Conservation (phyloP, 306 rosid genomes). For the Prunus mira region DNA sequence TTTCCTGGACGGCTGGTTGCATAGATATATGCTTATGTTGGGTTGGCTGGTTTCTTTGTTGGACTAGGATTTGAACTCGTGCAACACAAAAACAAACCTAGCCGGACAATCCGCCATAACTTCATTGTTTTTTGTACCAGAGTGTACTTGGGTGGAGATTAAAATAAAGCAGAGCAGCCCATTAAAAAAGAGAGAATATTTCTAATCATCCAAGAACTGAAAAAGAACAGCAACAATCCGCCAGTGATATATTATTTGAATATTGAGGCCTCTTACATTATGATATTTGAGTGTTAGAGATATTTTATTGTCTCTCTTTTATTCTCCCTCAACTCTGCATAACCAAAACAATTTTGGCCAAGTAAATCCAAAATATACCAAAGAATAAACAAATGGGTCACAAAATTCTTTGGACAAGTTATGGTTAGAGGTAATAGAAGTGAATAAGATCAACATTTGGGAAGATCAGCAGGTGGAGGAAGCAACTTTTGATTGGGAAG, state of each 20-base stretch:
- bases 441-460: constrained; percentile 30
- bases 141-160: not conserved
- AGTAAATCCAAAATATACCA: not conserved
- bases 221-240: not conserved
- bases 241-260: not conserved
- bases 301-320: not conserved
- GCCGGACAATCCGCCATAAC: not conserved
- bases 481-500: constrained; percentile 54
- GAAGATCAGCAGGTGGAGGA: constrained; percentile 66
- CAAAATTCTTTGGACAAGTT: not conserved
- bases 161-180: not conserved
- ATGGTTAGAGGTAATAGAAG: constrained; percentile 2
- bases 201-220: not conserved
- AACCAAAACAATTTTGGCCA: not conserved
- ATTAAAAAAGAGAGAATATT: not conserved
- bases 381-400: not conserved
- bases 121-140: not conserved
- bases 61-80: not conserved
- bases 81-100: not conserved
- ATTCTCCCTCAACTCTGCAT: not conserved
- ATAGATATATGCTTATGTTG: not conserved
- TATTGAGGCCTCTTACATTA: not conserved
- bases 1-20: not conserved
- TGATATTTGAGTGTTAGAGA: not conserved
- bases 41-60: not conserved